Percentiles rank a stretch among this genome's conserved stretches.
phyloP scores from a whole-genome alignment of 768 basidiomycete genomes.

The Paxillus rubicundulus region DNA sequence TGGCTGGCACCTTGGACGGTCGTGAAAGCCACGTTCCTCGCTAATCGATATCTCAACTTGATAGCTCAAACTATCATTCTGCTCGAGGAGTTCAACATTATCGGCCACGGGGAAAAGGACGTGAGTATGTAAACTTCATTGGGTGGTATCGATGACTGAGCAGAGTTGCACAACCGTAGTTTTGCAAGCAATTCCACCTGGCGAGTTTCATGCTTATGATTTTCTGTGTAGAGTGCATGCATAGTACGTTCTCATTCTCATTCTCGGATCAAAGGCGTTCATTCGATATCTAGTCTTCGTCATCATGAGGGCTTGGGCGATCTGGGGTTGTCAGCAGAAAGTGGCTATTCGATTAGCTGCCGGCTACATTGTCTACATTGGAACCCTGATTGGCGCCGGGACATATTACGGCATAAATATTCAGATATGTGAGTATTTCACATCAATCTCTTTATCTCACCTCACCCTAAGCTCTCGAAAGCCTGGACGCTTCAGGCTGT shows the following conservation, averaged over 20 bases:
- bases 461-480: not conserved
- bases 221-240: constrained; percentile 1
- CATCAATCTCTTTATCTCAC: not conserved
- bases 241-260: not conserved
- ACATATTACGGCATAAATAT: not conserved
- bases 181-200: not conserved
- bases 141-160: not conserved
- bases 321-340: constrained; percentile 4
- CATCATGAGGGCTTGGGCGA: constrained; percentile 8
- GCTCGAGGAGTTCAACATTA: constrained; percentile 1
- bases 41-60: constrained; percentile 7
- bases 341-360: not conserved
- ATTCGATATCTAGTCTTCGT: constrained; percentile 1
- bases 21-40: constrained; percentile 1
- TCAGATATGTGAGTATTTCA: not conserved
- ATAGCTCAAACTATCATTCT: constrained; percentile 1
- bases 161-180: not conserved
- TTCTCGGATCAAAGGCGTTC: not conserved
- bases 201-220: constrained; percentile 1
- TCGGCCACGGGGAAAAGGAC: not conserved
- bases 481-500: not conserved
- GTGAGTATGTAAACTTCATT: not conserved
- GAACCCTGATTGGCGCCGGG: not conserved
- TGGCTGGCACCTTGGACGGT: constrained; percentile 11
- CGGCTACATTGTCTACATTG: not conserved